Conservation (phyloP, 331 rosid genomes). For the Phaseolus coccineus region DNA sequence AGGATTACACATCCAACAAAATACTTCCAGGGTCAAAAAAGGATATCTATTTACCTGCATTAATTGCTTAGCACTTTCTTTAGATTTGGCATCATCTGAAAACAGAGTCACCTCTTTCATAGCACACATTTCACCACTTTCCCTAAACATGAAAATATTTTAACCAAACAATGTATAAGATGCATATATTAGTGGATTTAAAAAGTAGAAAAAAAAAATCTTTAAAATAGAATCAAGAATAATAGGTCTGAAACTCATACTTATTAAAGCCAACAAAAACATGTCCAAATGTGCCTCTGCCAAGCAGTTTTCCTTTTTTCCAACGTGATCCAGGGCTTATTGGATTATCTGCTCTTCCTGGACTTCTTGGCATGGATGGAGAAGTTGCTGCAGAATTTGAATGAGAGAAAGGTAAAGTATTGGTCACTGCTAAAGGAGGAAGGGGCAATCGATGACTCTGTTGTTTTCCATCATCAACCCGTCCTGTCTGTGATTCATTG, state of each 20-base stretch:
- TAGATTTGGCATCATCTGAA: slow-evolving; percentile 86
- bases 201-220: background rate
- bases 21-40: background rate
- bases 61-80: slow-evolving; percentile 84
- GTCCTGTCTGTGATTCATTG: slow-evolving; percentile 65
- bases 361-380: slow-evolving; percentile 90
- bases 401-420: slow-evolving; percentile 70
- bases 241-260: slow-evolving; percentile 45
- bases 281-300: slow-evolving; percentile 89
- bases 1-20: background rate
- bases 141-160: slow-evolving; percentile 51
- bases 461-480: slow-evolving; percentile 76
- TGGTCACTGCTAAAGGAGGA: slow-evolving; percentile 76
- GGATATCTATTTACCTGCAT: slow-evolving; percentile 61
- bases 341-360: slow-evolving; percentile 82
- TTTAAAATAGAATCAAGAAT: background rate
- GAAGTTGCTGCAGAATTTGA: slow-evolving; percentile 85
- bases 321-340: slow-evolving; percentile 78
- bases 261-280: slow-evolving; percentile 81
- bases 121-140: slow-evolving; percentile 92
- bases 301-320: slow-evolving; percentile 84
- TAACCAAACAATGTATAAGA: slow-evolving; percentile 40
- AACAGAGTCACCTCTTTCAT: slow-evolving; percentile 89
- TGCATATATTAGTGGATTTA: background rate
- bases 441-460: slow-evolving; percentile 88